Evolutionary conservation across 345 rosid genomes (phyloP), one percentile per base, ranked within the genome.

Genomic region (Draba incana): DNA sequence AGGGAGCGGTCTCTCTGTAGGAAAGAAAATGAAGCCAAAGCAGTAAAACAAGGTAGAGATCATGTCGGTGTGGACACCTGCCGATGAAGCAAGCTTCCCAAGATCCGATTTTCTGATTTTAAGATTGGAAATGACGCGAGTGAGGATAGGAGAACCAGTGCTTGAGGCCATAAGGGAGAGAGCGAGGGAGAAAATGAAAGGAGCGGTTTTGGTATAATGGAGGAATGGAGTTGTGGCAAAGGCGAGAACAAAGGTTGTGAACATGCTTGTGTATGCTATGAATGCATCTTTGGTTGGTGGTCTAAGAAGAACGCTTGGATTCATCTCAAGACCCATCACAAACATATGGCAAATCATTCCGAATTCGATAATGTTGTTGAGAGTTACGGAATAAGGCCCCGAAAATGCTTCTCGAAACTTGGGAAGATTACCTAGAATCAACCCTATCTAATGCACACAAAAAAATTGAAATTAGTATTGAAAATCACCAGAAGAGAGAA

Each of bases 291-390:
- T 79, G 14, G 82, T 86, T 8, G 98, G 99, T 56, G 85, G 74
- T 73, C 75, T 82, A 7, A 89, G 74, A 41, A 94, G 77, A 15
- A 83, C 84, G 33, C 79, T 83, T n/a, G 96, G 96, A 62, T 91
- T 85, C 99, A 91, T 94, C 78, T 94, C 97, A 27, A 94, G 67
- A 37, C 96, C 99, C 67, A 89, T 74, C 57, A 88, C 96, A 28
- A 94, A 94, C 84, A 88, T 82, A 72, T 91, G 91, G 35, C 86
- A 85, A n/a, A 90, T 80, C 92, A 94, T 91, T 10, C 96, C 99
- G 1, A 91, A 89, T 70, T 87, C 91, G 1, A 83, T 81, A 0
- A 84, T 59, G 53, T 81, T 81, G 58, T 89, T 81, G 43, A 91
- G 31, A 8, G 86, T 87, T 10, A 78, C 6, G 12, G 78, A 39